Base-by-base conservation (phyloP, 2,329 filamentous ascomycete genomes). In the Xylariaceae sp. region DNA sequence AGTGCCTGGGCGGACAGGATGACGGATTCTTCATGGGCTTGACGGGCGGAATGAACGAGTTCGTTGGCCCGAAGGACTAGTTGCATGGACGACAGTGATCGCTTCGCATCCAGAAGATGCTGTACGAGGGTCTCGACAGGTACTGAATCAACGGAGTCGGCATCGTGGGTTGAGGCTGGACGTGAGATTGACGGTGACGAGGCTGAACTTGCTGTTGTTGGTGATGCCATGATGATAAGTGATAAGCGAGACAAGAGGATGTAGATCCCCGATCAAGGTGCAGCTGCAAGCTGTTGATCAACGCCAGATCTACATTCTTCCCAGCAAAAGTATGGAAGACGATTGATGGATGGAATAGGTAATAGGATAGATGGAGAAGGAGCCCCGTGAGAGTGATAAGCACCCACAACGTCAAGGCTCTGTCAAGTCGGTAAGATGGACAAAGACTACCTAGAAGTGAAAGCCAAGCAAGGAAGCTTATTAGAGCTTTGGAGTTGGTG, bases 21-120 rank as follows among this genome's bases (percentile, higher is more conserved):
- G 39, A 88, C 83, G 36, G 83, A 83, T 52, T 93, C 85, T 59
- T 95, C 87, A 50, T 95, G 74, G 26, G 87, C 78, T 24, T 75
- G 70, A 26, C 89, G 83, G 4, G 89, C 88, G 12, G 79, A 73
- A 16, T 80, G 88, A 34, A 93, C 85, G 42, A 96, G 82, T 57
- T 94, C 86, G 59, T 93, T 90, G 50, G 89, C 90, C 45, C 87
- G 86, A 60, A 87, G 83, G 38, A 96, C 88, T 45, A 87, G 82
- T 32, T 75, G 80, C 62, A 94, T 89, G 9, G 89, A 89, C 13
- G 86, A 87, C 4, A 97, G 76, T 1, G 90, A 90, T 34, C 88
- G 81, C 62, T 96, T 96, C 8, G 91, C 87, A 22, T 85, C 83
- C 31, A 96, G 80, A 28, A 96, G 83, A 65, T 95, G 83, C 39